Evolutionary conservation across 208 protist species (phyloP).

Genomic region (Leishmania guyanensis): DNA sequence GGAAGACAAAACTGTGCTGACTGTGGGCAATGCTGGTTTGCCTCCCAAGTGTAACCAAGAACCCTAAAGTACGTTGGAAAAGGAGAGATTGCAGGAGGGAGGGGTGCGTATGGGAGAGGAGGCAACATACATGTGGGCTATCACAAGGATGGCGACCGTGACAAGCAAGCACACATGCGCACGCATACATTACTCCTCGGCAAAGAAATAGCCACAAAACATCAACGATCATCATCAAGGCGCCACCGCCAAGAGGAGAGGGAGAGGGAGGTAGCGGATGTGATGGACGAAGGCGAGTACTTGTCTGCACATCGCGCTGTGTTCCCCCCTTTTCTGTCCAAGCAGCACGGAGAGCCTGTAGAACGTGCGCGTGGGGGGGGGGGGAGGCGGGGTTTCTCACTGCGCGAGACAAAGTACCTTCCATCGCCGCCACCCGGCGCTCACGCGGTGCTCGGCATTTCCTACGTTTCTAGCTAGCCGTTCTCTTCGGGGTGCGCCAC

Average conservation of each 20-base stretch:
- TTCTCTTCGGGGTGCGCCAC: not conserved
- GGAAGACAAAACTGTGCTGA: not conserved
- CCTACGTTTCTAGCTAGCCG: not conserved
- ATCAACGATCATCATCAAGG: not conserved
- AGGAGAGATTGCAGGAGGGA: not conserved
- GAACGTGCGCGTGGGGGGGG: not conserved
- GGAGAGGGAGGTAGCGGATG: not conserved
- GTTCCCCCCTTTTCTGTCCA: not conserved
- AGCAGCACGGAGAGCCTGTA: not conserved
- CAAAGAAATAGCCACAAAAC: too few relatives aligned
- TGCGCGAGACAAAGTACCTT: not conserved
- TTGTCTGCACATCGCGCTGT: not conserved
- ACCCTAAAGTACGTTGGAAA: not conserved
- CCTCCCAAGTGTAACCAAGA: not conserved
- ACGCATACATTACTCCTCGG: not conserved
- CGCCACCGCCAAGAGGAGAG: not conserved
- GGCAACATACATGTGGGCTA: not conserved
- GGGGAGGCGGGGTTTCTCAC: not conserved
- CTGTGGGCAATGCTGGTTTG: not conserved
- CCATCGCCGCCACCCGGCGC: not conserved
- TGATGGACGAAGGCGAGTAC: not conserved
- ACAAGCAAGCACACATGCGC: not conserved
- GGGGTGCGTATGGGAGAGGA: not conserved
- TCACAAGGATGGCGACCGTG: not conserved
- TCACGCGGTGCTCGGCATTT: not conserved